Base-by-base conservation (phyloP, 345 rosid species). In the Populus ilicifolia region DNA sequence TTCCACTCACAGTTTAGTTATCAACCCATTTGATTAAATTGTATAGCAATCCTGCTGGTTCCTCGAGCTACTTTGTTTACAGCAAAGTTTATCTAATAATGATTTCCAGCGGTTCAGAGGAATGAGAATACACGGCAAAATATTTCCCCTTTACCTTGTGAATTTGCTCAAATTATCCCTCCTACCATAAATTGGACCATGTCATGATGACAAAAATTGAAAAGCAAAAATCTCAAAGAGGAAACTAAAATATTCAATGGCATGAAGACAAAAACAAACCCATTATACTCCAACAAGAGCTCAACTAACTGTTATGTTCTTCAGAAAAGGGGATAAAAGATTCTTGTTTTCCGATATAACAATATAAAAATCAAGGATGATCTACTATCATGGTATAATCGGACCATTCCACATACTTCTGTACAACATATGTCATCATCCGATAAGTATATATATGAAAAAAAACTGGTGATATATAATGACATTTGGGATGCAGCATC, bases 21-120 rank as follows among this genome's bases (percentile, higher is more conserved):
- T 17, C 66, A n/a, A 66, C n/a, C 56, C 67, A 64, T 30, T 12
- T 27, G 63, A 61, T 50, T 48, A 29, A 69, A 39, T 63, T 79
- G 78, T 75, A 63, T 27, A 79, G 75, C 66, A 79, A 74, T 52
- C 36, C 43, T 74, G 33, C 54, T 75, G 21, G 48, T 70, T 69
- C 25, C 44, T 61, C 65, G 33, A 44, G 61, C 21, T 64, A 25
- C 38, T 25, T 6, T 59, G n/a, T 67, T 59, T 18, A 61, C 69
- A 36, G 54, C 27, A 30, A 59, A 54, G 41, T 11, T 27, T 27
- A 41, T 41, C 63, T 29, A 27, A 43, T 29, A 7, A n/a, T 30
- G 65, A 8, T 1, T 64, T 29, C 6, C 5, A 20, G 11, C 11
- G 61, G 18, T 48, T 44, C 12, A 46, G 61, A 75, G 61, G 44